Percentiles rank a stretch among this genome's conserved stretches.
These are phyloP conservation scores for Penstemon eatonii DNA, from an alignment of 257 asterid species.

Conservation along the genomic window DNA sequence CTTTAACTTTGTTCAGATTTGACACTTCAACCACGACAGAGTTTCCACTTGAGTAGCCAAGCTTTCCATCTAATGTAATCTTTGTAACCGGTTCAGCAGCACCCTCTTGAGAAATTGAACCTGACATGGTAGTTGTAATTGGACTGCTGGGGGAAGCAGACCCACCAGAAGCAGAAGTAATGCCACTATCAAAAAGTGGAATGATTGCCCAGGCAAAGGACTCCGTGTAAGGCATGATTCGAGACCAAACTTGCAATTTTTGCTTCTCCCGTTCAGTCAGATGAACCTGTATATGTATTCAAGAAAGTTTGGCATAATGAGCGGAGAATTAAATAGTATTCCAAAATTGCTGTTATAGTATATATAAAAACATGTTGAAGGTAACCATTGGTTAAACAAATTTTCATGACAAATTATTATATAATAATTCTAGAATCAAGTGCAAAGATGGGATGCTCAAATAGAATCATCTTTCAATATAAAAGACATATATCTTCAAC, in stretches of 20 bases:
- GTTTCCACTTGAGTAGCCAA: slow-evolving; percentile 79
- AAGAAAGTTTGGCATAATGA: slow-evolving; percentile 15
- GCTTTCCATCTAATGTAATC: slow-evolving; percentile 86
- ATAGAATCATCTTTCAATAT: slow-evolving; percentile 9
- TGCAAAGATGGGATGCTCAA: slow-evolving; percentile 21
- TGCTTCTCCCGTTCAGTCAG: slow-evolving; percentile 96
- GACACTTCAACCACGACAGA: slow-evolving; percentile 97
- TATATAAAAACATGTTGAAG: slow-evolving; percentile 6
- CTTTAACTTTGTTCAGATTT: slow-evolving; percentile 96
- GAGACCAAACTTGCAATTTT: slow-evolving; percentile 97
- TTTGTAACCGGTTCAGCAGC: slow-evolving; percentile 72
- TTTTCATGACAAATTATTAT: neutral
- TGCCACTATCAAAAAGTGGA: slow-evolving; percentile 91
- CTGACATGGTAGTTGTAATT: slow-evolving; percentile 70
- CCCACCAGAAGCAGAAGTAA: slow-evolving; percentile 74
- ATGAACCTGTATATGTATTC: slow-evolving; percentile 58
- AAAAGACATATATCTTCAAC: slow-evolving; percentile 24
- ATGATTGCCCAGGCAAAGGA: slow-evolving; percentile 97
- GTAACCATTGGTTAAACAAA: slow-evolving; percentile 7
- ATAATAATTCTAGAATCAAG: slow-evolving; percentile 20
- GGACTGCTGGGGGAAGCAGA: slow-evolving; percentile 98
- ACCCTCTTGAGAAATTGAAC: slow-evolving; percentile 74
- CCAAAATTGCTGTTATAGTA: slow-evolving; percentile 10
- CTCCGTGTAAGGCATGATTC: slow-evolving; percentile 94
- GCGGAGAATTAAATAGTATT: slow-evolving; percentile 23